These are phyloP conservation scores for Colletotrichum incanum DNA, from an alignment of 2,329 filamentous ascomycete species.

Conservation along the genomic window DNA sequence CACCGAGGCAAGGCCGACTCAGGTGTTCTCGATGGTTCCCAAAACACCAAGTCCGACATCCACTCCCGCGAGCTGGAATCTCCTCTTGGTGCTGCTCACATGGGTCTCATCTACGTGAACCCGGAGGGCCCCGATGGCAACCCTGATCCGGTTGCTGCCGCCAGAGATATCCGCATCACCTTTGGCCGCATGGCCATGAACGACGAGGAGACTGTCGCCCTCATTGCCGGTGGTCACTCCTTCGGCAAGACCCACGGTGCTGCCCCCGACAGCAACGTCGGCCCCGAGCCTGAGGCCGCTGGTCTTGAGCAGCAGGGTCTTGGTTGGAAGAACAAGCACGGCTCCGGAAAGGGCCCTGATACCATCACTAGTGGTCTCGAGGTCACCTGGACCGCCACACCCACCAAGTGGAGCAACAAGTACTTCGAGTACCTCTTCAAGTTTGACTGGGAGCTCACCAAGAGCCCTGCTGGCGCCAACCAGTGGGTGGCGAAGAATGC, in stretches of 20 bases:
- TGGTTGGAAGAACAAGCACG: slow-evolving; percentile 78
- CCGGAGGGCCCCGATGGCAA: slow-evolving; percentile 82
- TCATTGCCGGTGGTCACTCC: slow-evolving; percentile 84
- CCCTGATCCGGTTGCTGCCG: slow-evolving; percentile 80
- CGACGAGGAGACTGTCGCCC: slow-evolving; percentile 84
- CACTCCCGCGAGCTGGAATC: slow-evolving; percentile 76
- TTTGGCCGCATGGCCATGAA: slow-evolving; percentile 88
- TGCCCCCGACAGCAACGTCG: slow-evolving; percentile 73
- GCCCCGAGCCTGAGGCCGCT: slow-evolving; percentile 77
- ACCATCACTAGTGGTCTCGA: slow-evolving; percentile 84
- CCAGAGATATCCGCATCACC: slow-evolving; percentile 80
- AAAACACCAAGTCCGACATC: slow-evolving; percentile 61
- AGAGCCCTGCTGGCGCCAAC: slow-evolving; percentile 82
- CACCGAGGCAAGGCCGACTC: slow-evolving; percentile 54
- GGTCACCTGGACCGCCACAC: slow-evolving; percentile 84
- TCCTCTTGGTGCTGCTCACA: slow-evolving; percentile 79
- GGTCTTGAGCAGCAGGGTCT: slow-evolving; percentile 77
- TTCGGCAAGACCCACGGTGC: slow-evolving; percentile 89
- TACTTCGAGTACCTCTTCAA: slow-evolving; percentile 84
- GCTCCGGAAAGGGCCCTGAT: slow-evolving; percentile 77
- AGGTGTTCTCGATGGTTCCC: slow-evolving; percentile 51
- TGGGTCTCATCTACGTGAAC: slow-evolving; percentile 88
- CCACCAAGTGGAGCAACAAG: slow-evolving; percentile 81
- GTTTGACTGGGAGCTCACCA: slow-evolving; percentile 83
- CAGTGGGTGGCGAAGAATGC: slow-evolving; percentile 84